phyloP scores from a whole-genome alignment of 805 yeast genomes.

The Candida corydali region DNA sequence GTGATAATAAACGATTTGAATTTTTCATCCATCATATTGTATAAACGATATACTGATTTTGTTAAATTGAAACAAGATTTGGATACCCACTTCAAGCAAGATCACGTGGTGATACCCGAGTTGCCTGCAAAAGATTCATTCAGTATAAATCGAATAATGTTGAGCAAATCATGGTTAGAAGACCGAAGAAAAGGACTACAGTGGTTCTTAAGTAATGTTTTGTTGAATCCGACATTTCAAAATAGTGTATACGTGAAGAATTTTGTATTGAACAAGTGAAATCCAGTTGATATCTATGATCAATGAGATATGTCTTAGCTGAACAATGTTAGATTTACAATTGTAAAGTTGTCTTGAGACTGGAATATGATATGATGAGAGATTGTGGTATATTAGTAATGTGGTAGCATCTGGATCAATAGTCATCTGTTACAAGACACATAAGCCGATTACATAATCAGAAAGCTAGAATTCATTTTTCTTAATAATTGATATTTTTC shows the following conservation, averaged over 20 bases:
- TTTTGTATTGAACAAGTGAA: constrained; percentile 26
- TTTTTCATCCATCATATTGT: constrained; percentile 41
- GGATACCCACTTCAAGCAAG: constrained; percentile 41
- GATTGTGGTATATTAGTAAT: too few relatives aligned
- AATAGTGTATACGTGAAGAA: constrained; percentile 33
- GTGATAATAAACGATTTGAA: constrained; percentile 33
- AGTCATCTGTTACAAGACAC: too few relatives aligned
- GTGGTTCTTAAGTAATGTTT: constrained; percentile 52
- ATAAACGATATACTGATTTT: constrained; percentile 66
- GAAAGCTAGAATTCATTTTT: background rate
- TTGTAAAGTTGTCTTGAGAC: too few relatives aligned
- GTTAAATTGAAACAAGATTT: constrained; percentile 40
- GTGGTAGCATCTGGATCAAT: too few relatives aligned
- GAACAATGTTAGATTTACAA: too few relatives aligned
- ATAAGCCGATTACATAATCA: background rate
- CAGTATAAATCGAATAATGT: constrained; percentile 34
- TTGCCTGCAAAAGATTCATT: constrained; percentile 51
- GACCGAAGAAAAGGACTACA: constrained; percentile 54
- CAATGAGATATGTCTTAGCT: too few relatives aligned
- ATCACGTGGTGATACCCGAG: constrained; percentile 34
- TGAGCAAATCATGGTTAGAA: constrained; percentile 46
- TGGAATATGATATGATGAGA: too few relatives aligned
- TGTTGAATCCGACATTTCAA: constrained; percentile 46
- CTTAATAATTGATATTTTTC: background rate
- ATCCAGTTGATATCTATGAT: too few relatives aligned